These are phyloP conservation scores for Coniochaeta sp. DNA, from an alignment of 2,329 filamentous ascomycete genomes.

Conservation along the genomic window DNA sequence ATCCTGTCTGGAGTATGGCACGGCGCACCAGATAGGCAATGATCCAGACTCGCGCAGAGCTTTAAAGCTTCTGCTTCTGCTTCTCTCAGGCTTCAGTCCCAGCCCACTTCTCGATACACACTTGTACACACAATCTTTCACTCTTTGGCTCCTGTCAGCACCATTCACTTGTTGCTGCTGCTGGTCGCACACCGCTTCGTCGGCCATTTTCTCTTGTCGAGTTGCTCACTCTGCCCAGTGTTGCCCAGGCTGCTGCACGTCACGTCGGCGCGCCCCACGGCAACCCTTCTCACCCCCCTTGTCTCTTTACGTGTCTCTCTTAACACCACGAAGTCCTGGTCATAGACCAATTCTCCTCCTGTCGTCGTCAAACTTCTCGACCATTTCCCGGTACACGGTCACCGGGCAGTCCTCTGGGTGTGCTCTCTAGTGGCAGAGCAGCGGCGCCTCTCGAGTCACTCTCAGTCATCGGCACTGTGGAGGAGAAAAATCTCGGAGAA, in stretches of 20 bases:
- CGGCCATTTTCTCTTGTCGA: background rate
- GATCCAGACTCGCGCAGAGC: conserved; percentile 28
- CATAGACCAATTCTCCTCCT: background rate
- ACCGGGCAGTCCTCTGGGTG: background rate
- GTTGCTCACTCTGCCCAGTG: background rate
- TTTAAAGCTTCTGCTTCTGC: conserved; percentile 11
- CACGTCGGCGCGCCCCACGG: background rate
- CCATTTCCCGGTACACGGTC: background rate
- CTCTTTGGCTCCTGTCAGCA: background rate
- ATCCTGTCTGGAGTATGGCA: conserved; percentile 30
- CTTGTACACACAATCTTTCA: no score
- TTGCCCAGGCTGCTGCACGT: background rate
- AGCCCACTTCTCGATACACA: background rate
- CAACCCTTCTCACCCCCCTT: background rate
- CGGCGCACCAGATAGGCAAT: conserved; percentile 35
- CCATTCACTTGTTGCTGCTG: background rate
- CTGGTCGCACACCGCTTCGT: background rate
- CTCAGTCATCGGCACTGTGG: background rate
- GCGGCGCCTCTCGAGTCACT: background rate
- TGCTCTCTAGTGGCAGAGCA: background rate
- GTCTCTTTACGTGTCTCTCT: background rate
- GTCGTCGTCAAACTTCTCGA: background rate
- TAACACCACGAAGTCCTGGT: conserved; percentile 1
- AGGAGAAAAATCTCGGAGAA: background rate
- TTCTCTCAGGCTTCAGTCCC: background rate